These are phyloP conservation scores for Arthrobotrys musiformis DNA, from an alignment of 2,329 filamentous ascomycete species.

Conservation along the genomic window DNA sequence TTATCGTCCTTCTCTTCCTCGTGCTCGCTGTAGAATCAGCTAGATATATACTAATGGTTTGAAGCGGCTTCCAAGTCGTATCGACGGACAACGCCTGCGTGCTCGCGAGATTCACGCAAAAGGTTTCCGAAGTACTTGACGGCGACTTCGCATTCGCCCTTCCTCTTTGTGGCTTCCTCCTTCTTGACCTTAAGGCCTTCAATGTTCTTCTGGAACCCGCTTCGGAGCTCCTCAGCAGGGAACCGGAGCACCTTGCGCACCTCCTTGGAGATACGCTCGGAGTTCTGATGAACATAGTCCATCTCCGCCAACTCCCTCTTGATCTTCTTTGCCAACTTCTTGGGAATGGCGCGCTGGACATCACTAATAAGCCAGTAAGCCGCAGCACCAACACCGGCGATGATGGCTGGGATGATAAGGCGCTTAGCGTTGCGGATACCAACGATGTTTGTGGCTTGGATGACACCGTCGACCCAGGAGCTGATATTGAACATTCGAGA, in stretches of 20 bases:
- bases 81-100: conserved; percentile 66
- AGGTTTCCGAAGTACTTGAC: conserved; percentile 90
- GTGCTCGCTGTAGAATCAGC: background rate
- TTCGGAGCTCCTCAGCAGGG: conserved; percentile 85
- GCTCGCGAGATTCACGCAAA: conserved; percentile 71
- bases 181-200: conserved; percentile 82
- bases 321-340: conserved; percentile 85
- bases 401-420: conserved; percentile 81
- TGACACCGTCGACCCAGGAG: conserved; percentile 87
- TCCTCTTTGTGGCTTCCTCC: conserved; percentile 84
- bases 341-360: conserved; percentile 88
- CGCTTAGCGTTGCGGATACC: conserved; percentile 82
- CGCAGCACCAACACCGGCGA: conserved; percentile 82
- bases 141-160: conserved; percentile 84
- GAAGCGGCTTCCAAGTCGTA: conserved; percentile 66
- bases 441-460: conserved; percentile 82
- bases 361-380: conserved; percentile 78
- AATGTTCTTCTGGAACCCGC: conserved; percentile 82
- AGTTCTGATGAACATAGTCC: conserved; percentile 93
- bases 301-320: conserved; percentile 80
- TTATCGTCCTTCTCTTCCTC: background rate
- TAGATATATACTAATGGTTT: conserved; percentile 16
- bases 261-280: conserved; percentile 81
- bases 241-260: conserved; percentile 89
- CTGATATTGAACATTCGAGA: conserved; percentile 82